Base-by-base conservation (phyloP, 345 rosid species). In the Clarkia xantiana region DNA sequence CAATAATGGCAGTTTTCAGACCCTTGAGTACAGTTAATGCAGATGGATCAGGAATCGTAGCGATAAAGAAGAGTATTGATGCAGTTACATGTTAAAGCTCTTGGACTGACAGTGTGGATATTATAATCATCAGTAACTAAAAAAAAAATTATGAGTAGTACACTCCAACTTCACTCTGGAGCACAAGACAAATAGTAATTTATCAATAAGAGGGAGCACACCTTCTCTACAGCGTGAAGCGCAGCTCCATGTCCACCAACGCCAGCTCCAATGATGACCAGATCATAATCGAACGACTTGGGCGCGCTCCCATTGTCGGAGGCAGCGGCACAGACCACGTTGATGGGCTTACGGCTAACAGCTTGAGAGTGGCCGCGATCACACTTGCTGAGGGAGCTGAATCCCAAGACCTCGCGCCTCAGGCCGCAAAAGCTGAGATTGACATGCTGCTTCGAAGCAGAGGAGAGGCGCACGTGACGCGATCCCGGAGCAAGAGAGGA, bases 241-340 rank as follows among this genome's bases (percentile, higher is more conserved):
- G 95, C 99, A 52, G 99, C 95, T 34, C 99, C 96, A 43, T 86
- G 99, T 3, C 96, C 99, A 12, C 99, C 96, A 15, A 91, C 99
- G 46, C 96, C 99, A 40, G 99, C 96, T 23, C 98, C 98, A 15
- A 86, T 78, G 49, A 91, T 91, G 66, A 86, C 57, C 73, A 91
- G 64, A 67, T 86, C 98, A 60, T 91, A 91, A 61, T 91, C 94
- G 47, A 86, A 91, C 16, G 86, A 73, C 68, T 75, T 74, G 0
- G 81, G 67, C 2, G 84, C 65, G 55, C 73, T 74, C 18, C 94
- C 96, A 51, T 91, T 84, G 53, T 47, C 67, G 9, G 59, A 53
- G 3, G 59, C 40, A 11, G 82, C 65, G 62, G 93, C 77, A 0
- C 62, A 71, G 13, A 70, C 71, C 5, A 17, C 50, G 14, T 57